Evolutionary conservation across 176 grass and related monocot species (phyloP).

Genomic region (Ensete ventricosum): DNA sequence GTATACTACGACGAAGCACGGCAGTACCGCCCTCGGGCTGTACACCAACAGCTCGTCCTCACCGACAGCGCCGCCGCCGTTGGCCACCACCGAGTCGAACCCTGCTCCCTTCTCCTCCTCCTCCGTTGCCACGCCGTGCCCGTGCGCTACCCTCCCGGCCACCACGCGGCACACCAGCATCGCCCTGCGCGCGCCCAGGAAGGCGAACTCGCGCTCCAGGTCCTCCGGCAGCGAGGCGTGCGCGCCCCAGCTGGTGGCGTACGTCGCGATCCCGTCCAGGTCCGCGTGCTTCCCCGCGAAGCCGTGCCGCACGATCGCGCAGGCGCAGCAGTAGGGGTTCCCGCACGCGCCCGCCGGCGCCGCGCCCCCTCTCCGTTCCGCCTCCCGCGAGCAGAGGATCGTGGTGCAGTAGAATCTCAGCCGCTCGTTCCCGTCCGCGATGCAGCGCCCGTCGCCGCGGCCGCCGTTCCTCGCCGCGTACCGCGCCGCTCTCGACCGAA

Average conservation of each 20-base stretch:
- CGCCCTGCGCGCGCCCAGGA: conserved; percentile 58
- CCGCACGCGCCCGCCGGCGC: conserved; percentile 42
- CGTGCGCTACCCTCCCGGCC: conserved; percentile 45
- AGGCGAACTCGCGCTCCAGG: conserved; percentile 67
- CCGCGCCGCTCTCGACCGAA: conserved; percentile 48
- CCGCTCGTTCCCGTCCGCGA: conserved; percentile 90
- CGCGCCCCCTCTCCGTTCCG: not conserved
- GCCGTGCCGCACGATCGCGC: conserved; percentile 57
- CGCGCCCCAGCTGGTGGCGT: conserved; percentile 50
- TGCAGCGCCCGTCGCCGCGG: conserved; percentile 51
- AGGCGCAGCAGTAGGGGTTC: conserved; percentile 66
- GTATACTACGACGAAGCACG: conserved; percentile 94
- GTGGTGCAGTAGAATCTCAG: conserved; percentile 83
- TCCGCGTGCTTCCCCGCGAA: conserved; percentile 77
- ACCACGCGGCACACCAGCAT: conserved; percentile 89
- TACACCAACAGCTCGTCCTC: conserved; percentile 71
- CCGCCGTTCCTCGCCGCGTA: not conserved
- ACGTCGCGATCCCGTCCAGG: conserved; percentile 61
- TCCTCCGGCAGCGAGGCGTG: conserved; percentile 51
- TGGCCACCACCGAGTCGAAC: conserved; percentile 54
- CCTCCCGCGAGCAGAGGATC: conserved; percentile 47
- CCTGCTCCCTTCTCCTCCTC: conserved; percentile 20
- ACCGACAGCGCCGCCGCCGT: conserved; percentile 2
- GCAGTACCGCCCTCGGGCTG: conserved; percentile 59
- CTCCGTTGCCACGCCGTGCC: conserved; percentile 6